phyloP scores from a whole-genome alignment of 352 stramenopile genomes.

The Phytophthora tentaculata region DNA sequence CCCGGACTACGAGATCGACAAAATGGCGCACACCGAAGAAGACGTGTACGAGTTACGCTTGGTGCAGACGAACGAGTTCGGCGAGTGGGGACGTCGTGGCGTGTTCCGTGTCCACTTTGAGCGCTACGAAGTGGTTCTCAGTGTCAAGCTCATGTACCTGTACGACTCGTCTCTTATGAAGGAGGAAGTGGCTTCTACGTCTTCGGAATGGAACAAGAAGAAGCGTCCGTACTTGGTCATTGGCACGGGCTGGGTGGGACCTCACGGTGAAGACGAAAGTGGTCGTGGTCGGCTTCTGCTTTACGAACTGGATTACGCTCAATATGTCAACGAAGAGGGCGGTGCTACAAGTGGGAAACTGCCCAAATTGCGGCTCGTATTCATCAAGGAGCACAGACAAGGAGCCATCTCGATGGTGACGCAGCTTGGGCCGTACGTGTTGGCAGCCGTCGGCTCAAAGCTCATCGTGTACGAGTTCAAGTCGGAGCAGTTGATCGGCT shows the following conservation, averaged over 20 bases:
- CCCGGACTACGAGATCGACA: conserved; percentile 62
- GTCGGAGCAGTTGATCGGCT: conserved; percentile 85
- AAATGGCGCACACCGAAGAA: conserved; percentile 76
- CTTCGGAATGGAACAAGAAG: conserved; percentile 76
- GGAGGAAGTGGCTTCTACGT: conserved; percentile 68
- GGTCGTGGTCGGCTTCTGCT: conserved; percentile 82
- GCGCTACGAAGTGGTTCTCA: conserved; percentile 85
- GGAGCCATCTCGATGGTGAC: conserved; percentile 80
- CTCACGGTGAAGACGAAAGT: conserved; percentile 88
- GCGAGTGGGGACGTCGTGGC: conserved; percentile 69
- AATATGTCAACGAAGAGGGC: conserved; percentile 84
- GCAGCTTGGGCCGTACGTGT: conserved; percentile 81
- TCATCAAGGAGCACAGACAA: conserved; percentile 89
- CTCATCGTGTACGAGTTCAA: conserved; percentile 92
- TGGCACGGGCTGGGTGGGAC: conserved; percentile 82
- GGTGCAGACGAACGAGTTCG: conserved; percentile 82
- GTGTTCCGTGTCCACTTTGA: conserved; percentile 89
- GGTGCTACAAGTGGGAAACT: conserved; percentile 78
- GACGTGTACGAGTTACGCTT: conserved; percentile 86
- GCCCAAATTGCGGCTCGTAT: conserved; percentile 81
- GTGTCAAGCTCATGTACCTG: conserved; percentile 86
- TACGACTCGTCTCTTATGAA: conserved; percentile 85
- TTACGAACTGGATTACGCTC: conserved; percentile 89
- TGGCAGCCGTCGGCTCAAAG: conserved; percentile 87
- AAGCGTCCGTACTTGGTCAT: conserved; percentile 86